phyloP scores from a whole-genome alignment of 83 land plant species.

The Picea engelmannii region DNA sequence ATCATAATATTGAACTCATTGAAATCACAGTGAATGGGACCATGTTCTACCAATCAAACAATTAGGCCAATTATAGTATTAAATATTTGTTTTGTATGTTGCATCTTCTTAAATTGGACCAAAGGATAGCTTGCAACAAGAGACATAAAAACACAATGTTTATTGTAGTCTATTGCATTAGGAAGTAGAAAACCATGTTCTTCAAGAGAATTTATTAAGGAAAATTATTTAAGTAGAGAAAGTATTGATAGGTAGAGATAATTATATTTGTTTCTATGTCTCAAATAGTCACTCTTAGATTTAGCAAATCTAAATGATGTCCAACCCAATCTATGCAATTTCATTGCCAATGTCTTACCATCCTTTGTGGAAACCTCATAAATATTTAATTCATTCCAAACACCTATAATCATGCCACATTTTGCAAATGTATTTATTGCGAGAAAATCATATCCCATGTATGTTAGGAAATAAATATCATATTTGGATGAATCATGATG shows the following conservation, averaged over 20 bases:
- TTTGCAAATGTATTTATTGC: no score
- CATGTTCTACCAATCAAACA: slow-evolving; percentile 92
- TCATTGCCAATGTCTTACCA: slow-evolving; percentile 82
- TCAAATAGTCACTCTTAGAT: slow-evolving; percentile 94
- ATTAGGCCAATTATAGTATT: slow-evolving; percentile 82
- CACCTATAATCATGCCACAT: no score
- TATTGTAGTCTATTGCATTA: slow-evolving; percentile 92
- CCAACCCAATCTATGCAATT: slow-evolving; percentile 93
- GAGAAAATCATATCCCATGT: slow-evolving; percentile 93
- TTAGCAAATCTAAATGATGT: slow-evolving; percentile 93
- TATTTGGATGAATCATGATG: slow-evolving; percentile 96
- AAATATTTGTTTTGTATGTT: slow-evolving; percentile 74
- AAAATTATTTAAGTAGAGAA: slow-evolving; percentile 94
- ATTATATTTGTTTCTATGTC: slow-evolving; percentile 84
- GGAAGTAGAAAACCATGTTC: slow-evolving; percentile 99
- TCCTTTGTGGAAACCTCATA: slow-evolving; percentile 96
- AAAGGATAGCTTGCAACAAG: slow-evolving; percentile 95
- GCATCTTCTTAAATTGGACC: slow-evolving; percentile 93
- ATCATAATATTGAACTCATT: no score
- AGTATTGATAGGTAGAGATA: slow-evolving; percentile 97
- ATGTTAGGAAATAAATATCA: slow-evolving; percentile 92
- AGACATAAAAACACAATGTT: slow-evolving; percentile 97
- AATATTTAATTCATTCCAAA: slow-evolving; percentile 29
- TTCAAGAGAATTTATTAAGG: slow-evolving; percentile 98
- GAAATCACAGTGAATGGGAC: slow-evolving; percentile 91